Evolutionary conservation across 768 basidiomycete species (phyloP).

Genomic region (Polyporus arcularius): DNA sequence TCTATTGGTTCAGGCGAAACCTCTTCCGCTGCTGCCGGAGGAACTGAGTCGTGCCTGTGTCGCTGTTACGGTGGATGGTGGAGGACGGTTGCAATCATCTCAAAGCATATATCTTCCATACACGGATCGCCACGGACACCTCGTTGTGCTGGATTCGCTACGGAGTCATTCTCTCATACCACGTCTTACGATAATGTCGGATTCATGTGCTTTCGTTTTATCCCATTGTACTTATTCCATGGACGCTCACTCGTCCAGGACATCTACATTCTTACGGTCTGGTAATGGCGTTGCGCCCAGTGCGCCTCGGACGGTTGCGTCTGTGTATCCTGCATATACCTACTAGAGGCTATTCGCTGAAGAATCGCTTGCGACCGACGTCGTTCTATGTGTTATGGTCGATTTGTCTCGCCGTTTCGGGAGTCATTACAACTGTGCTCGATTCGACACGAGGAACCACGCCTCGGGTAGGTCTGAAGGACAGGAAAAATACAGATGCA

Average conservation of each 20-base stretch:
- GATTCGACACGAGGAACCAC: constrained; percentile 17
- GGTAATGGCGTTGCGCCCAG: constrained; percentile 4
- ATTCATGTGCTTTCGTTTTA: constrained; percentile 9
- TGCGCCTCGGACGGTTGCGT: neutral
- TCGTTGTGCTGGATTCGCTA: constrained; percentile 11
- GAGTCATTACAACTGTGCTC: neutral
- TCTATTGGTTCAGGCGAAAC: constrained; percentile 81
- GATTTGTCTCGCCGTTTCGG: neutral
- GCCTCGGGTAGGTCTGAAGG: constrained; percentile 14
- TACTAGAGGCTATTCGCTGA: too few relatives aligned
- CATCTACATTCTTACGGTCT: neutral
- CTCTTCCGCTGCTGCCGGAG: constrained; percentile 80
- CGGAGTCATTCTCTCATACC: neutral
- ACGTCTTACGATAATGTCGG: constrained; percentile 1
- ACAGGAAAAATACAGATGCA: constrained; percentile 16
- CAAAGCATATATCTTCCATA: constrained; percentile 4
- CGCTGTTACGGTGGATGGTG: neutral
- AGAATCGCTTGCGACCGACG: too few relatives aligned
- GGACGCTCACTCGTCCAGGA: constrained; percentile 2
- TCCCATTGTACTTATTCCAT: constrained; percentile 10
- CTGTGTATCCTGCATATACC: neutral
- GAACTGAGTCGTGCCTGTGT: constrained; percentile 43
- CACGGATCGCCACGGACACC: constrained; percentile 13
- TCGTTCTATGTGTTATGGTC: too few relatives aligned
- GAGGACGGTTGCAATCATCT: constrained; percentile 9